Conservation (phyloP, 345 rosid species). For the Noccaea caerulescens region DNA sequence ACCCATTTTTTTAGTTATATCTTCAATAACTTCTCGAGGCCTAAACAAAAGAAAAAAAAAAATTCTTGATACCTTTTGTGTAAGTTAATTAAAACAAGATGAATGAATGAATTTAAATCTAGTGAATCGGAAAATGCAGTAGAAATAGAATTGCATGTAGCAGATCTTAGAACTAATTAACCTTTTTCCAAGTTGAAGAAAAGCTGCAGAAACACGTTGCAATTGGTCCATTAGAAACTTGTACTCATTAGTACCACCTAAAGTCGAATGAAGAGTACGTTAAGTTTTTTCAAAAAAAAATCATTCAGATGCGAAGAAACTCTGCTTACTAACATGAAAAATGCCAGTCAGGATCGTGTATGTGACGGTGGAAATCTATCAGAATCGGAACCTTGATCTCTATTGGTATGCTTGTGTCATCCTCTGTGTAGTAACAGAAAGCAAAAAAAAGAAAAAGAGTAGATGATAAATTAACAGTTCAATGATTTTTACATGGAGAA, state of each 20-base stretch:
- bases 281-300: neutral
- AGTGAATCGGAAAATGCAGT: neutral
- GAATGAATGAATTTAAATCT: neutral
- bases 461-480: neutral
- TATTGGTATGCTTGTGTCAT: slow-evolving; percentile 79
- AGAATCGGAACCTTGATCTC: slow-evolving; percentile 89
- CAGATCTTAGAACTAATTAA: slow-evolving; percentile 34
- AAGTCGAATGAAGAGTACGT: slow-evolving; percentile 5
- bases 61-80: slow-evolving; percentile 54
- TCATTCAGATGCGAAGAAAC: neutral
- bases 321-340: slow-evolving; percentile 67
- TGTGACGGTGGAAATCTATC: slow-evolving; percentile 68
- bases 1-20: slow-evolving; percentile 78
- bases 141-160: neutral
- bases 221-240: slow-evolving; percentile 87
- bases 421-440: slow-evolving; percentile 59
- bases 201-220: slow-evolving; percentile 78
- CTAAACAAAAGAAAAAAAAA: too few species aligned
- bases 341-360: slow-evolving; percentile 72
- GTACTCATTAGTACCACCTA: slow-evolving; percentile 80
- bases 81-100: neutral
- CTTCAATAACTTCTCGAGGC: slow-evolving; percentile 62
- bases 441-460: slow-evolving; percentile 6
- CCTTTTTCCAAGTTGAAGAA: slow-evolving; percentile 73
- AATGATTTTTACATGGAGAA: neutral